Evolutionary conservation across 768 basidiomycete species (phyloP), one percentile per base, ranked within the genome.

Genomic region (Cyclocybe aegerita): DNA sequence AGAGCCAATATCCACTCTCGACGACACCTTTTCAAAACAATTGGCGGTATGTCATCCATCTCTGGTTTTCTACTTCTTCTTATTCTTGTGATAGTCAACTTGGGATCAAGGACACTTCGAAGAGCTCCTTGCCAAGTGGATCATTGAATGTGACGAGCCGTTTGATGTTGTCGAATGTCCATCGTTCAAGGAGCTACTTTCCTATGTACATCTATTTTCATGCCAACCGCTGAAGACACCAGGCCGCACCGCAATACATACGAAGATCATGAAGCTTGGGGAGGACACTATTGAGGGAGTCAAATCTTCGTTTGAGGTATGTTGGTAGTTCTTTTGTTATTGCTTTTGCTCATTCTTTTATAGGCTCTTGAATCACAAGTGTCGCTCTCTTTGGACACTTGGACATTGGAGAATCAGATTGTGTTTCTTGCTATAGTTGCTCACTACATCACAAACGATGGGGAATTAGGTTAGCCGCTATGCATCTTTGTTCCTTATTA

Each of bases 321-420:
- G 43, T 40, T 35, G n/a, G n/a, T n/a, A n/a, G n/a, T 31, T 35
- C 8, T 33, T 46, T 17, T 44, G 14, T 29, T 43, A 11, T 14
- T 50, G 7, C 15, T 7, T 46, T 4, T 23, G 14, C 38, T 43
- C 36, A 55, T 41, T n/a, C n/a, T n/a, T n/a, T n/a, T n/a, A n/a
- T 17, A 60, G 31, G 46, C 53, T 10, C 42, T 59, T 12, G 34
- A 51, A 10, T 49, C 49, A 3, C 55, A 61, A 35, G 50, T 61
- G 4, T 49, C 41, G 8, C 49, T 66, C 1, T 67, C 63, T 0
- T 60, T 67, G 4, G 62, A 69, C 44, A 53, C 60, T 17, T 69
- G 66, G 67, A 66, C 65, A 2, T 66, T 66, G 4, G 54, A 54
- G n/a, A 67, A 69, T 49, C 46, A 62, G 9, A 60, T 61, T 56